Evolutionary conservation across 148 eudicot species (phyloP).

Genomic region (Dianthus caryophyllus): DNA sequence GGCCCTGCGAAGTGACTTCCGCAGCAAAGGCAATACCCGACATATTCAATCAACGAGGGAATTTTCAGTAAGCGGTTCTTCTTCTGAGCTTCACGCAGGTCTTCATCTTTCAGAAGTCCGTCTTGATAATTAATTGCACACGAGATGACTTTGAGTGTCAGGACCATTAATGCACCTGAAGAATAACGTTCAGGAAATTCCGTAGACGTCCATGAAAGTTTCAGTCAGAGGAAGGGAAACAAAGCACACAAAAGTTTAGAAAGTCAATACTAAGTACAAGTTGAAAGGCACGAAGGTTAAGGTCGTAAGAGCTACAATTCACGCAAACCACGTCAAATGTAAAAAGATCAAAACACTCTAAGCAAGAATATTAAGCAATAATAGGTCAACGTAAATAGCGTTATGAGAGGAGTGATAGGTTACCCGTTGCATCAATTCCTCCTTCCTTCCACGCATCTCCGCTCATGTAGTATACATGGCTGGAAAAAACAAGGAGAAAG

Average conservation of each 20-base stretch:
- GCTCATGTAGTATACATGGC: slow-evolving; percentile 99
- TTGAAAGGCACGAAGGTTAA: background rate
- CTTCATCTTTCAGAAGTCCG: slow-evolving; percentile 78
- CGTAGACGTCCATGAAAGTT: background rate
- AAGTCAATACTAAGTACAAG: background rate
- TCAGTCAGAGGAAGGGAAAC: background rate
- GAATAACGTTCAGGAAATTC: background rate
- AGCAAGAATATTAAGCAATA: background rate
- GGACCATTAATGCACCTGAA: slow-evolving; percentile 94
- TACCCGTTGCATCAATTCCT: slow-evolving; percentile 98
- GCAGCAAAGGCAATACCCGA: slow-evolving; percentile 94
- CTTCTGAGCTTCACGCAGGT: slow-evolving; percentile 75
- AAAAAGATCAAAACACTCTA: background rate
- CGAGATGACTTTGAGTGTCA: slow-evolving; percentile 94
- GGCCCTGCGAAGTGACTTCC: slow-evolving; percentile 99
- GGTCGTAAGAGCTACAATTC: background rate
- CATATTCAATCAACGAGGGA: slow-evolving; percentile 87
- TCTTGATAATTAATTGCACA: slow-evolving; percentile 91
- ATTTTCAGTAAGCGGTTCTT: slow-evolving; percentile 67
- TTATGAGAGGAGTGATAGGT: slow-evolving; percentile 25
- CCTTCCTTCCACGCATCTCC: slow-evolving; percentile 99
- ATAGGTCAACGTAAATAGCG: background rate
- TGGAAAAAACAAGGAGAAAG: slow-evolving; percentile 26
- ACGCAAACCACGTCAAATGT: background rate
- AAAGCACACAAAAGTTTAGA: background rate